Evolutionary conservation across 768 basidiomycete species (phyloP).

Genomic region (Auricularia heimuer): DNA sequence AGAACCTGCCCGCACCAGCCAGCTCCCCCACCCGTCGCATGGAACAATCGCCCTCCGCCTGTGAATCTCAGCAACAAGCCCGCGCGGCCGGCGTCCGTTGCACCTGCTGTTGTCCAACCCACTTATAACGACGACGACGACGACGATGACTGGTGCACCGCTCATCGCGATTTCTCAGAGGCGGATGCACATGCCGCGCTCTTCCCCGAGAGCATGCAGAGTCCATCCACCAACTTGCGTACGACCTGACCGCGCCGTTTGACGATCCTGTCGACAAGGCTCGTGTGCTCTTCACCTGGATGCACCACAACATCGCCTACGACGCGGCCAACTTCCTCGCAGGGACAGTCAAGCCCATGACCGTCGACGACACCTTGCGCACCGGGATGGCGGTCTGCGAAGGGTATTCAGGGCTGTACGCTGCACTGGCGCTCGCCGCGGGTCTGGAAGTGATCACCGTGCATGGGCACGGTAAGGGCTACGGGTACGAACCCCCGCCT

Average conservation of each 20-base stretch:
- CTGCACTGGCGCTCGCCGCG: not conserved
- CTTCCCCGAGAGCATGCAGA: constrained; percentile 1
- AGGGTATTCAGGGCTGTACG: constrained; percentile 5
- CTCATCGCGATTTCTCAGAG: not conserved
- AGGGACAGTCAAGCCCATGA: not conserved
- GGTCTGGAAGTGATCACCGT: not conserved
- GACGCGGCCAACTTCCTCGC: constrained; percentile 2
- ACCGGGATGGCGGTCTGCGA: constrained; percentile 6
- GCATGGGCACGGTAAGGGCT: constrained; percentile 6
- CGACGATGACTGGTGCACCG: not conserved
- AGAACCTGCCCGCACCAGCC: not conserved
- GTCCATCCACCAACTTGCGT: constrained; percentile 1
- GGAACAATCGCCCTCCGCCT: not conserved
- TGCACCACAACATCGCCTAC: constrained; percentile 8
- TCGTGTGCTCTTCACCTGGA: constrained; percentile 6
- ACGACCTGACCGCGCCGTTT: constrained; percentile 5
- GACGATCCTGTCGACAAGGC: constrained; percentile 2
- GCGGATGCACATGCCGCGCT: constrained; percentile 1
- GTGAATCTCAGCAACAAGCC: not conserved
- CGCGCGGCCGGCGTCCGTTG: not conserved
- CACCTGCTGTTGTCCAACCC: not conserved
- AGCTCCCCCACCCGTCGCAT: not conserved
- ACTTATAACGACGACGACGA: not conserved
- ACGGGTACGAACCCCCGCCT: constrained; percentile 1
- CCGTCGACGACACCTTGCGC: not conserved